phyloP scores from a whole-genome alignment of 2,329 filamentous ascomycete species.

The Rhynchosporium secalis region DNA sequence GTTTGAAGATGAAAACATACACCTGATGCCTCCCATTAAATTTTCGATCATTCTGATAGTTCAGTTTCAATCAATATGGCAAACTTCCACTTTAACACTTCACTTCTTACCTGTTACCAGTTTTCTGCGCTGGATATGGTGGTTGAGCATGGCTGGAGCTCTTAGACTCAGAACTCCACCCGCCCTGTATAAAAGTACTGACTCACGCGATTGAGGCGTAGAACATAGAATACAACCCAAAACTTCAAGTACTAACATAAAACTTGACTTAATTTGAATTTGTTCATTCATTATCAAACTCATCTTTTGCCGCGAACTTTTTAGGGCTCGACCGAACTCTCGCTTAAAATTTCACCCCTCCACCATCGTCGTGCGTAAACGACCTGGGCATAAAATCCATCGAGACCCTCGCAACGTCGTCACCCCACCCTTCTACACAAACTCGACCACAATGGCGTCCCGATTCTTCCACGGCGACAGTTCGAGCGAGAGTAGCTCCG shows the following conservation, averaged over 20 bases:
- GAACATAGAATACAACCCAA: background rate
- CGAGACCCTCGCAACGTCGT: conserved; percentile 10
- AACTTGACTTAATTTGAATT: background rate
- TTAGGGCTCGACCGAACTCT: conserved; percentile 11
- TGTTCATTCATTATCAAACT: background rate
- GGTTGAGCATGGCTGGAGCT: background rate
- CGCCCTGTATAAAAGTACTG: background rate
- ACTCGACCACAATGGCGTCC: conserved; percentile 66
- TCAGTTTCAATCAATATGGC: too few relatives aligned
- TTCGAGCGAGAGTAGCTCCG: conserved; percentile 90
- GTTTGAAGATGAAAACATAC: too few relatives aligned
- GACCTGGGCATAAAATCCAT: conserved; percentile 11
- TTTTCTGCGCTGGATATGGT: background rate
- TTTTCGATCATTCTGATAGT: too few relatives aligned
- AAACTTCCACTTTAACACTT: too few relatives aligned
- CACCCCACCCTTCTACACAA: background rate
- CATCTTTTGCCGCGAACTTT: conserved; percentile 4
- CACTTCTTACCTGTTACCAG: background rate
- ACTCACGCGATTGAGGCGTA: conserved; percentile 4
- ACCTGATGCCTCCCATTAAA: too few relatives aligned
- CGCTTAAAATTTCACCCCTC: conserved; percentile 40
- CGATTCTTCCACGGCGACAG: conserved; percentile 97
- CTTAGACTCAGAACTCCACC: background rate
- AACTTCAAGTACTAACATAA: background rate
- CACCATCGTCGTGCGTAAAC: conserved; percentile 16